These are phyloP conservation scores for Ceratocystis harringtonii DNA, from an alignment of 2,329 filamentous ascomycete species.

Conservation along the genomic window DNA sequence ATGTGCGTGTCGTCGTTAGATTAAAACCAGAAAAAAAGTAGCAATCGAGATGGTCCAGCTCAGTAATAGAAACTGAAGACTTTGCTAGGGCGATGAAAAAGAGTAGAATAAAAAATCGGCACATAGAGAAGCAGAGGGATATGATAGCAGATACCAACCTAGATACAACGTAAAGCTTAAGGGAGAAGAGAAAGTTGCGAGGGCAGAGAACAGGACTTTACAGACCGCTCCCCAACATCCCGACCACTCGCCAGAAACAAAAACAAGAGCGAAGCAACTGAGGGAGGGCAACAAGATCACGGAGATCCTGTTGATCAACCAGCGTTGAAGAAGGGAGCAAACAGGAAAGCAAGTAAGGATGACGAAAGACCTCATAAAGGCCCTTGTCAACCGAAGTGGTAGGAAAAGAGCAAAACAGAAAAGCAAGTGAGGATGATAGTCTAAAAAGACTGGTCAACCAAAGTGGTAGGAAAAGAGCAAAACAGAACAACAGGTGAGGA, in stretches of 20 bases:
- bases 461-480: not conserved
- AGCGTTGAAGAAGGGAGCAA: not conserved
- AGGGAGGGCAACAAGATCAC: not conserved
- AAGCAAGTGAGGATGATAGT: not conserved
- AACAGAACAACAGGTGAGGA: constrained; percentile 9
- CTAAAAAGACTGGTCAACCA: not conserved
- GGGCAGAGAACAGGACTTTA: not conserved
- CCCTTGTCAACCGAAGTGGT: constrained; percentile 1
- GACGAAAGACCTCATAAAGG: constrained; percentile 5
- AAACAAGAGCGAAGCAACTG: constrained; percentile 1
- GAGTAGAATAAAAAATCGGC: not conserved
- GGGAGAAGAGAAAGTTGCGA: not conserved
- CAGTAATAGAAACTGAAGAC: not conserved
- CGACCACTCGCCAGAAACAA: not conserved
- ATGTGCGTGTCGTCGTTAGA: constrained; percentile 8
- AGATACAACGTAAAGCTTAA: not conserved
- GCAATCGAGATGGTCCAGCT: not conserved
- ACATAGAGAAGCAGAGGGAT: not conserved
- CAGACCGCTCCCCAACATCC: not conserved
- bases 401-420: constrained; percentile 8
- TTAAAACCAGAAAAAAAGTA: not conserved
- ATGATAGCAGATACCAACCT: not conserved
- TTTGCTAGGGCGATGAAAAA: not conserved
- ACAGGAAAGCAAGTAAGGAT: constrained; percentile 7
- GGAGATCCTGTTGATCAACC: not conserved